Evolutionary conservation across 139 green algal genomes (phyloP), one percentile per base, ranked within the genome.

Genomic region (Penium margaritaceum): DNA sequence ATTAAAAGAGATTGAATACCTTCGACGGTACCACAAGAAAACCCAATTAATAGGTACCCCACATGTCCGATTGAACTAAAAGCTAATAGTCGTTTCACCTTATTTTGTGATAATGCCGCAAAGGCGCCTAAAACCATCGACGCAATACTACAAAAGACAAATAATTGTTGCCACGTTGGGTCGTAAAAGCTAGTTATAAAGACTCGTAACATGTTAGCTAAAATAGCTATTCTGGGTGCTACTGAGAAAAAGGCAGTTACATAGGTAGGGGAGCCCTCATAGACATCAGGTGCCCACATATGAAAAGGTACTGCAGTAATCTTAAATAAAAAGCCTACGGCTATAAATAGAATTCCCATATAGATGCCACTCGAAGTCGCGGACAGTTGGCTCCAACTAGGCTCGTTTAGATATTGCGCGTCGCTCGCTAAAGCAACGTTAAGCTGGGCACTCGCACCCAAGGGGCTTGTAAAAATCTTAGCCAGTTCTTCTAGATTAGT

Each of bases 261-360:
- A 36, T 72, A 63, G 37, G 81, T 87, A 43, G 85, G 83, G 32
- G 85, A 78, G 57, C 85, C 85, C 74, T 89, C 83, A 74, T 89
- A 89, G 32, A 89, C 85, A 83, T 89, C 85, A 44, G 85, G 85
- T 43, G 80, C 81, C 83, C 83, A 89, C 83, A 89, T 88, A 77
- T 89, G 81, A 84, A 89, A 89, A 62, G 83, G 81, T 44, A 81
- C 84, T 43, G 83, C 83, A 64, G 77, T 84, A 39, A 87, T 68
- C 75, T 88, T 89, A 83, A 89, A 88, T 32, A 89, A 43, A 75
- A 88, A 83, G n/a, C 82, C 84, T 47, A 85, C 68, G 34, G 83
- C 43, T 53, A 89, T 67, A 72, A 87, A 89, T 57, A 87, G 64
- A 53, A 87, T 81, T 44, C 84, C 84, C 51, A 88, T 70, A 46